Base-by-base conservation (phyloP, 2,329 filamentous ascomycete genomes). In the Trichoderma sp. region DNA sequence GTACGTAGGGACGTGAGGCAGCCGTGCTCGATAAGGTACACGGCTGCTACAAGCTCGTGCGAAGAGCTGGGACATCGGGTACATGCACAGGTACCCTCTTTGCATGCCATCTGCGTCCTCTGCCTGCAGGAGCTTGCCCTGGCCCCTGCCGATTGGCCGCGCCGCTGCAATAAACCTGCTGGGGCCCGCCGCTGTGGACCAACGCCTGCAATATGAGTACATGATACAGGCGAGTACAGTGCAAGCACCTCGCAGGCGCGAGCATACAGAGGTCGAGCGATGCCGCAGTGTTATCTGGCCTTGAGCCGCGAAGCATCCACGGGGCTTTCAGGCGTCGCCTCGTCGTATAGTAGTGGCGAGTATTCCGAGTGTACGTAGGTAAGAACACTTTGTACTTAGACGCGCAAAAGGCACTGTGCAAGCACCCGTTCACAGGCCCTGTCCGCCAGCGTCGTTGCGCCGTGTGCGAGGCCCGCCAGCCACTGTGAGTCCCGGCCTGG, bases 401-500 rank as follows among this genome's bases (percentile, higher is more conserved):
- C 48, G 43, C 9, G 50, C 59, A 54, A 41, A n/a, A 41, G 41
- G 41, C 59, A 63, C 59, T 28, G 59, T 62, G 59, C 50, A 39
- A 54, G 59, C 50, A 7, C n/a, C 39, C 59, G n/a, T 28, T 17
- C 59, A 62, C 59, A 62, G 30, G 30, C 48, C 48, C 61, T 45
- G 61, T 21, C 43, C 61, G 61, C 61, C 21, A 26, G 28, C 30
- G 51, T 26, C 43, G 7, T 55, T 34, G 55, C 24, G 54, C 54
- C 54, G 45, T 41, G 58, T 61, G 61, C 51, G 47, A 39, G 43
- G 44, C 7, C 61, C 19, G 43, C 43, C 43, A 57, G 52, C 19
- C 56, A 65, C 48, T 65, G 56, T 55, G 43, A 44, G 59, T 51
- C 64, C 64, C 50, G 50, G 64, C 56, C 59, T 19, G 64, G 15